phyloP scores from a whole-genome alignment of 345 rosid species.

The Crucihimalaya himalaica region DNA sequence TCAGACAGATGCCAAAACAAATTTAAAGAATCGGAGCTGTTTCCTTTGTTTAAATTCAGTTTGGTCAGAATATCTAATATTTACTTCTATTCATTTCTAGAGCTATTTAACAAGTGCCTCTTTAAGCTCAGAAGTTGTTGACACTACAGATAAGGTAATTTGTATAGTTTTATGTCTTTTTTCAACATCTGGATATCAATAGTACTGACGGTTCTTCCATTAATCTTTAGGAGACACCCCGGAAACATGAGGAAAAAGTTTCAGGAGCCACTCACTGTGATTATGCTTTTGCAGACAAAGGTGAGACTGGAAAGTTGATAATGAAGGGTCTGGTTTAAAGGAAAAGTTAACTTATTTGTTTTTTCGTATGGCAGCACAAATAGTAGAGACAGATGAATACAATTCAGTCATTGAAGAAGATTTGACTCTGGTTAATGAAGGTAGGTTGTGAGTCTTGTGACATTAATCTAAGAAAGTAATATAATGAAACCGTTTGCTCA shows the following conservation, averaged over 20 bases:
- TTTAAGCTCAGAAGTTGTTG: slow-evolving; percentile 7
- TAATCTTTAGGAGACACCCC: slow-evolving; percentile 22
- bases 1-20: not conserved
- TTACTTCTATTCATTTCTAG: slow-evolving; percentile 2
- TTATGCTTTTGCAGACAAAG: slow-evolving; percentile 22
- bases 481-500: not conserved
- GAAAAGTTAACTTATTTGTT: not conserved
- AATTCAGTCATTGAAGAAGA: slow-evolving; percentile 5
- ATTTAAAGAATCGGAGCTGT: not conserved
- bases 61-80: slow-evolving; percentile 1
- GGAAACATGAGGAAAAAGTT: slow-evolving; percentile 8
- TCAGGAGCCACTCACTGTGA: slow-evolving; percentile 13
- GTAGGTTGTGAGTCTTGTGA: slow-evolving; percentile 36
- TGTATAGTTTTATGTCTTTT: not conserved
- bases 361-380: slow-evolving; percentile 8
- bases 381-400: slow-evolving; percentile 7
- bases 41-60: not conserved
- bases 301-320: slow-evolving; percentile 17
- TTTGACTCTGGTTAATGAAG: slow-evolving; percentile 36
- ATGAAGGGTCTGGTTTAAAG: slow-evolving; percentile 1
- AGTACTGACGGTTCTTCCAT: not conserved
- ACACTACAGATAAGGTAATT: not conserved
- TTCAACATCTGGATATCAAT: not conserved
- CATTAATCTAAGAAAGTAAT: not conserved
- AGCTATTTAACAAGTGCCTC: not conserved